Evolutionary conservation across 139 green algal species (phyloP).

Genomic region (Ettlia oleoabundans): DNA sequence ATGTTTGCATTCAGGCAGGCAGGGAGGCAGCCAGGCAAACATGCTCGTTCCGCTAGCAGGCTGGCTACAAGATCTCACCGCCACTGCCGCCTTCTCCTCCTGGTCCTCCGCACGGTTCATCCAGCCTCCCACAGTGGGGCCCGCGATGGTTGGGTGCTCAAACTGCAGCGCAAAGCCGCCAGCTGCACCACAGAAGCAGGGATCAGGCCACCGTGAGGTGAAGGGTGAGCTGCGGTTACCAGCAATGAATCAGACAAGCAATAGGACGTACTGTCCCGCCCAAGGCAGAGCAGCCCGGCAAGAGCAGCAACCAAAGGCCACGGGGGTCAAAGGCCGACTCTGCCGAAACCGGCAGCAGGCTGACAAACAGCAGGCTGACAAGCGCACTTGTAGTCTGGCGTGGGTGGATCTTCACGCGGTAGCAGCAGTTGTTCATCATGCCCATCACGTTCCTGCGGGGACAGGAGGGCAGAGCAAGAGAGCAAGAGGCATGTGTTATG

Average conservation of each 20-base stretch:
- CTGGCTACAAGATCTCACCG: constrained; percentile 1
- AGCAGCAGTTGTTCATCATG: constrained; percentile 99
- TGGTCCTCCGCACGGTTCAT: constrained; percentile 54
- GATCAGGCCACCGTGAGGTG: too few species aligned
- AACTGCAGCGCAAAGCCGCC: constrained; percentile 64
- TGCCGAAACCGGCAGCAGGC: too few species aligned
- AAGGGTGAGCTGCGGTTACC: too few species aligned
- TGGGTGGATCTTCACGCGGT: constrained; percentile 48
- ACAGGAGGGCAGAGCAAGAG: not conserved
- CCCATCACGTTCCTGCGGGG: constrained; percentile 98
- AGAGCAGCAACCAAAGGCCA: too few species aligned
- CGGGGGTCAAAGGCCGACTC: too few species aligned
- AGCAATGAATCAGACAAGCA: too few species aligned
- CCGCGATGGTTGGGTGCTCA: constrained; percentile 78
- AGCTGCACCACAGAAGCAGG: too few species aligned
- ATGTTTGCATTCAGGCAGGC: too few species aligned
- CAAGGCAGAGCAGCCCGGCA: too few species aligned
- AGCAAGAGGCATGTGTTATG: not conserved
- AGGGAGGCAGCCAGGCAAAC: too few species aligned
- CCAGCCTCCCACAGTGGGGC: constrained; percentile 60
- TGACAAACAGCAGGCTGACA: too few species aligned
- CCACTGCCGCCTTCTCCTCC: not conserved
- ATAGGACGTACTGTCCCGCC: too few species aligned
- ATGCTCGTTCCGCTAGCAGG: not conserved
- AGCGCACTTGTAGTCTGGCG: not conserved